phyloP scores from a whole-genome alignment of 768 basidiomycete genomes.

The Pholiota conissans region DNA sequence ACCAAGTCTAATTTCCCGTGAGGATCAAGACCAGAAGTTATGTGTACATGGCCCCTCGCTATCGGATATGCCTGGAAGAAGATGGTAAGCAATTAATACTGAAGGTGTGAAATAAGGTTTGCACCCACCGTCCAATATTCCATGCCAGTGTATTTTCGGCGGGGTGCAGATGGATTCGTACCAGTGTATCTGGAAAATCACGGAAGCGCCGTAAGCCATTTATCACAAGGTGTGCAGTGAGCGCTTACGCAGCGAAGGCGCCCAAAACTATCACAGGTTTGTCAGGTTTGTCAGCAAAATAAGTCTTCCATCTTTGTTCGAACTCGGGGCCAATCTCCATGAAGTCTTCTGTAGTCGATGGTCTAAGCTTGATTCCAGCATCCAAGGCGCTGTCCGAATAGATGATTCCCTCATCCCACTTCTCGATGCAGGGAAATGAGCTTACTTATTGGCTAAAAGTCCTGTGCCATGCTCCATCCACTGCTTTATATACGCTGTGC shows the following conservation, averaged over 20 bases:
- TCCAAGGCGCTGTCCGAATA: constrained; percentile 44
- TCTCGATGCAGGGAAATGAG: too few species aligned
- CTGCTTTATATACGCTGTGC: constrained; percentile 1
- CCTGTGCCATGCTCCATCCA: neutral
- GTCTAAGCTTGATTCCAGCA: constrained; percentile 57
- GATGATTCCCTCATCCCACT: neutral
- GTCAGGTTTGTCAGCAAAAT: constrained; percentile 52
- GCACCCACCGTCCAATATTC: neutral
- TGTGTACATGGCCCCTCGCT: constrained; percentile 1
- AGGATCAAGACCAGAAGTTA: neutral
- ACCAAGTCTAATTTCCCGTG: neutral
- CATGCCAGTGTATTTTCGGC: neutral
- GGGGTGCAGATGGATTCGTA: neutral
- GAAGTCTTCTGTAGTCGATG: constrained; percentile 47
- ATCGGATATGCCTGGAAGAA: neutral
- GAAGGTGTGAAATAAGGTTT: neutral
- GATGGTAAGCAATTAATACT: neutral
- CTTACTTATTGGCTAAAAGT: neutral
- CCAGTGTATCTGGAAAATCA: neutral
- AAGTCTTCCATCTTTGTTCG: constrained; percentile 45
- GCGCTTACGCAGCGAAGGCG: constrained; percentile 37
- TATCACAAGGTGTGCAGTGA: neutral
- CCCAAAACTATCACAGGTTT: constrained; percentile 53
- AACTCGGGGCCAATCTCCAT: constrained; percentile 51
- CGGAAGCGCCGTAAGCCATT: neutral